Conservation (phyloP, 1,284 basidiomycete genomes). For the Ustilago vetiveriae region DNA sequence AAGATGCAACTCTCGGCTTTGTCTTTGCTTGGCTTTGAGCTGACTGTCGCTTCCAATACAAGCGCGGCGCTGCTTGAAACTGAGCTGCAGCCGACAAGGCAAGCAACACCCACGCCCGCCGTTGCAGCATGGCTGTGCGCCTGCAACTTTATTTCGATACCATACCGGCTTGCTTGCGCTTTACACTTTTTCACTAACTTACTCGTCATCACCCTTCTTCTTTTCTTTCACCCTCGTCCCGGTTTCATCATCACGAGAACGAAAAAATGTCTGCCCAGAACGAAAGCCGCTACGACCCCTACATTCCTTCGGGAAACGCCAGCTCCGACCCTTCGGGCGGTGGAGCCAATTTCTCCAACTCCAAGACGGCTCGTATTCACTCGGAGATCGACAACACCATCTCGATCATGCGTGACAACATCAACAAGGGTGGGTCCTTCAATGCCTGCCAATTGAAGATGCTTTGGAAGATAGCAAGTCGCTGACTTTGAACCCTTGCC, state of each 20-base stretch:
- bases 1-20: too few relatives aligned
- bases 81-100: too few relatives aligned
- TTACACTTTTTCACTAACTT: not conserved
- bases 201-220: conserved; percentile 2
- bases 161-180: too few relatives aligned
- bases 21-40: too few relatives aligned
- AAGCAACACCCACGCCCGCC: too few relatives aligned
- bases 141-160: too few relatives aligned
- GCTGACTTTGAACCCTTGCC: conserved; percentile 6
- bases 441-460: too few relatives aligned
- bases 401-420: conserved; percentile 97
- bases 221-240: conserved; percentile 7
- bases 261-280: conserved; percentile 47
- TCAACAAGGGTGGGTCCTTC: conserved; percentile 69
- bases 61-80: too few relatives aligned
- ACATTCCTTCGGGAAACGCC: conserved; percentile 60
- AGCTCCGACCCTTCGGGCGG: conserved; percentile 51
- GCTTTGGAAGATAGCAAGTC: too few relatives aligned
- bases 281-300: conserved; percentile 63
- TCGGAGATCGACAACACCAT: conserved; percentile 66
- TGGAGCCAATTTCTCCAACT: conserved; percentile 52
- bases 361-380: conserved; percentile 64
- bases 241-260: not conserved
- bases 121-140: too few relatives aligned
- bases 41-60: too few relatives aligned